Evolutionary conservation across 2,329 filamentous ascomycete species (phyloP).

Genomic region (Colletotrichum limetticola): DNA sequence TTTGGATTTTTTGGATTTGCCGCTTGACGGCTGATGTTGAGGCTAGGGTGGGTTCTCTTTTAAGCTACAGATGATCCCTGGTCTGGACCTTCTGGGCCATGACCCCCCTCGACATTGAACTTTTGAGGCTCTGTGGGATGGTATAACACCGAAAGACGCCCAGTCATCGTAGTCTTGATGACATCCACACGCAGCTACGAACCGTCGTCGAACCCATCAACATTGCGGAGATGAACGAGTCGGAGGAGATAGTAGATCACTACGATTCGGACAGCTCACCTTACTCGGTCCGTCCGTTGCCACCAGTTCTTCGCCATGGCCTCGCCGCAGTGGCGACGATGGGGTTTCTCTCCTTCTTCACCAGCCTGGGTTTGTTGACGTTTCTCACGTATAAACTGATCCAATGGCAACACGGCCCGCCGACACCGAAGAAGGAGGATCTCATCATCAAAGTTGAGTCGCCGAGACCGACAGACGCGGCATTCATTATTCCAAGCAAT

Average conservation of each 20-base stretch:
- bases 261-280: constrained; percentile 43
- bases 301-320: constrained; percentile 46
- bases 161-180: background rate
- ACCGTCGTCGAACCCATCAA: constrained; percentile 24
- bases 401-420: constrained; percentile 43
- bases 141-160: constrained; percentile 11
- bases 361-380: constrained; percentile 44
- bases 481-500: constrained; percentile 41
- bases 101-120: background rate
- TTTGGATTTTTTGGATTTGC: background rate
- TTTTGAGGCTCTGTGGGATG: background rate
- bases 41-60: background rate
- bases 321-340: constrained; percentile 50
- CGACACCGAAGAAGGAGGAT: constrained; percentile 30
- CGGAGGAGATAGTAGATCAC: constrained; percentile 11
- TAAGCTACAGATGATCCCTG: background rate
- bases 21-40: background rate
- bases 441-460: constrained; percentile 13
- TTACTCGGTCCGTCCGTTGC: constrained; percentile 47
- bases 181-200: constrained; percentile 5
- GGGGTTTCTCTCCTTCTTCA: constrained; percentile 49
- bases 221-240: constrained; percentile 36
- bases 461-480: constrained; percentile 34
- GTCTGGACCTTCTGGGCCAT: background rate
- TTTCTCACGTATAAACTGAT: constrained; percentile 50